Evolutionary conservation across 2,329 filamentous ascomycete genomes (phyloP).

Genomic region (Calonectria pauciramosa): DNA sequence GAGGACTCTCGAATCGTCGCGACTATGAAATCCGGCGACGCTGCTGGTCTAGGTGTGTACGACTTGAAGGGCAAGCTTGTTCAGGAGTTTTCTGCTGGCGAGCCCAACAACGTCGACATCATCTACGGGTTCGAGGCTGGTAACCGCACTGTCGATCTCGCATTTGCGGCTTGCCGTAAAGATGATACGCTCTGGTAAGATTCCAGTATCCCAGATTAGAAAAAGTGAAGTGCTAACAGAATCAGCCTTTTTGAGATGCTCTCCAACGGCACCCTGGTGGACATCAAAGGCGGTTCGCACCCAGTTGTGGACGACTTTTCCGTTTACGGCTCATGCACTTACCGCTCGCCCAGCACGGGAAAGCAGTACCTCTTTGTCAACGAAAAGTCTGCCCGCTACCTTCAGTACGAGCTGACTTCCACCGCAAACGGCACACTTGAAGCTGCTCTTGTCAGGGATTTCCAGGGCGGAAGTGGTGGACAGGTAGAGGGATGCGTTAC

Average conservation of each 20-base stretch:
- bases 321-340: slow-evolving; percentile 67
- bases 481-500: slow-evolving; percentile 68
- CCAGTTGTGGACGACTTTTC: slow-evolving; percentile 59
- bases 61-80: slow-evolving; percentile 62
- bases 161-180: slow-evolving; percentile 64
- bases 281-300: slow-evolving; percentile 62
- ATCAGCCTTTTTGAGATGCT: slow-evolving; percentile 64
- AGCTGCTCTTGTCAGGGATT: slow-evolving; percentile 64
- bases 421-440: slow-evolving; percentile 56
- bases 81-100: slow-evolving; percentile 58
- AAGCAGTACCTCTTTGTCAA: slow-evolving; percentile 70
- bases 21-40: slow-evolving; percentile 64
- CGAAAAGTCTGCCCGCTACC: slow-evolving; percentile 65
- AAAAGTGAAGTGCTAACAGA: too few species aligned
- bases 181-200: slow-evolving; percentile 67
- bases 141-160: slow-evolving; percentile 59
- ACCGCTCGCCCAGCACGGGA: slow-evolving; percentile 60
- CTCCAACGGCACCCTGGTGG: slow-evolving; percentile 57
- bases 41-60: slow-evolving; percentile 64
- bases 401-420: slow-evolving; percentile 64
- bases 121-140: slow-evolving; percentile 64
- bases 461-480: slow-evolving; percentile 63
- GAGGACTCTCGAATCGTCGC: slow-evolving; percentile 64
- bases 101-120: slow-evolving; percentile 69
- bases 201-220: too few species aligned